phyloP scores from a whole-genome alignment of 768 basidiomycete species.

The Tylopilus cervinicoccineus region DNA sequence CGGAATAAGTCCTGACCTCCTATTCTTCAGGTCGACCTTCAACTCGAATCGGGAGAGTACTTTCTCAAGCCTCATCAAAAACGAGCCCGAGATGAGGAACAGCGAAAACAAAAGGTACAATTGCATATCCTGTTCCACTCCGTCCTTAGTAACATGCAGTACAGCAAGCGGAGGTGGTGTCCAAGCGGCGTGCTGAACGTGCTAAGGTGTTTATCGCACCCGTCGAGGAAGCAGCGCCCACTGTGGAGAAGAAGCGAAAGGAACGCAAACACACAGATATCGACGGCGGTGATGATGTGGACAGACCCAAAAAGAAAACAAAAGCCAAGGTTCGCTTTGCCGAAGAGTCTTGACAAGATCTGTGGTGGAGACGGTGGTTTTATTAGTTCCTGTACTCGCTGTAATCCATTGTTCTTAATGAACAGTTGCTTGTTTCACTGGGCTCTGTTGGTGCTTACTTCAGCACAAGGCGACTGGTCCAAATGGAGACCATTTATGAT shows the following conservation, averaged over 20 bases:
- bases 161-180: slow-evolving; percentile 77
- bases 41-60: slow-evolving; percentile 96
- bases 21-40: slow-evolving; percentile 68
- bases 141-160: not conserved
- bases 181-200: slow-evolving; percentile 70
- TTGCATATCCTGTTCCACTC: not conserved
- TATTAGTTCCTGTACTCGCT: slow-evolving; percentile 5
- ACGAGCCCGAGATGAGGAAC: slow-evolving; percentile 65
- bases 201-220: slow-evolving; percentile 89
- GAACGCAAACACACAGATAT: slow-evolving; percentile 44
- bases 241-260: slow-evolving; percentile 75
- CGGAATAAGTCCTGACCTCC: slow-evolving; percentile 6
- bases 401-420: slow-evolving; percentile 4
- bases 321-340: slow-evolving; percentile 23
- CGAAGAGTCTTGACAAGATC: slow-evolving; percentile 6
- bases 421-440: too few species aligned
- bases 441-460: slow-evolving; percentile 22
- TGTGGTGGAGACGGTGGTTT: not conserved
- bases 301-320: slow-evolving; percentile 41
- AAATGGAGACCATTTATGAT: slow-evolving; percentile 18
- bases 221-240: slow-evolving; percentile 65
- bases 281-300: slow-evolving; percentile 30
- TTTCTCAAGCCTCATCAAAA: slow-evolving; percentile 93
- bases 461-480: slow-evolving; percentile 17
- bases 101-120: slow-evolving; percentile 63